Conservation (phyloP, 1,139 yeast species). For the Pichia sp. region DNA sequence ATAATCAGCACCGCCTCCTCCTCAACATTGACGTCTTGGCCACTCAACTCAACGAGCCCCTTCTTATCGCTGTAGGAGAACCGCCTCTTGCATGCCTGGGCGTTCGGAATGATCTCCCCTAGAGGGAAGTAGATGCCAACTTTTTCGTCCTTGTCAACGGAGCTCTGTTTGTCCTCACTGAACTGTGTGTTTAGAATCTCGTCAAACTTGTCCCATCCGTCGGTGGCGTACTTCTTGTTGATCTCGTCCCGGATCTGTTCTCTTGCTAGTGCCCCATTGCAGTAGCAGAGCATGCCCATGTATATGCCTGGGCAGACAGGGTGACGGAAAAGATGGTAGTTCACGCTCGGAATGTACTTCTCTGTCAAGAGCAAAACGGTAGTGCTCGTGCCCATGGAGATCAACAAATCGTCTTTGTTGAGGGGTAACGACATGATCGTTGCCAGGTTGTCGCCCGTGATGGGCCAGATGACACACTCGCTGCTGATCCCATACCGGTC, state of each 20-base stretch:
- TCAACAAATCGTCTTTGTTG: constrained; percentile 67
- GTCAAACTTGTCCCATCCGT: constrained; percentile 63
- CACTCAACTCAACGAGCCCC: constrained; percentile 28
- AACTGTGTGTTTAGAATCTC: constrained; percentile 46
- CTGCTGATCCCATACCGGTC: constrained; percentile 56
- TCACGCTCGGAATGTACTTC: constrained; percentile 71
- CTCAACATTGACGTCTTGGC: constrained; percentile 35
- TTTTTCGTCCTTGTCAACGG: constrained; percentile 10
- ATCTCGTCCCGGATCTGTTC: constrained; percentile 67
- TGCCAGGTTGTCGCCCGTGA: constrained; percentile 90
- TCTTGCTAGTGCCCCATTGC: constrained; percentile 86
- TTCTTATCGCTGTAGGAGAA: constrained; percentile 38
- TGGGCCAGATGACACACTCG: constrained; percentile 55
- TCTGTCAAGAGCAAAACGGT: constrained; percentile 80
- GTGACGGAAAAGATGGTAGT: constrained; percentile 81
- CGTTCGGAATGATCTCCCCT: constrained; percentile 87
- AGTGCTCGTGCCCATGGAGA: constrained; percentile 87
- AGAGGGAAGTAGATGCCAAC: constrained; percentile 83
- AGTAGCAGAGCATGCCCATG: constrained; percentile 95
- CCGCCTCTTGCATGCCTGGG: constrained; percentile 54
- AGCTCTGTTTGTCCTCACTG: constrained; percentile 25
- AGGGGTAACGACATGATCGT: constrained; percentile 82
- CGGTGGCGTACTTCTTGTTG: constrained; percentile 42
- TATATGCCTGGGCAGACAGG: constrained; percentile 73
- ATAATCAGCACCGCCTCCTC: constrained; percentile 75